Conservation (phyloP, 257 asterid species). For the Cruciata laevipes region DNA sequence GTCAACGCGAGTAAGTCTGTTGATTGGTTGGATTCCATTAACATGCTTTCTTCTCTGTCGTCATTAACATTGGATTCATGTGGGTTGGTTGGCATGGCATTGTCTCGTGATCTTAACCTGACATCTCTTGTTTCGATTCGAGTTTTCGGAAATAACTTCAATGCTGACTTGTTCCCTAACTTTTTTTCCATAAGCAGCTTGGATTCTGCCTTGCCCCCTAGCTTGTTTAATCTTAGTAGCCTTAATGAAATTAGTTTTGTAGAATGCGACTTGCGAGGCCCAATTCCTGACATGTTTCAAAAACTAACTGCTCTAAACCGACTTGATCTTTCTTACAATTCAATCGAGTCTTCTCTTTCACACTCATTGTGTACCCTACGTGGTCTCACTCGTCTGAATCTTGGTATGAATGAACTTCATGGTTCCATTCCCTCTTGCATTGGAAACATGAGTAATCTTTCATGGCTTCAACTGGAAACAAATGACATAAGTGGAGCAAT, state of each 20-base stretch:
- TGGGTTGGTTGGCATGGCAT: not conserved
- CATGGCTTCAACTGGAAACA: not conserved
- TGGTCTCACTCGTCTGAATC: no score
- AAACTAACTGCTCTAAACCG: no score
- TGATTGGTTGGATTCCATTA: constrained; percentile 17
- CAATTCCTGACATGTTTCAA: no score
- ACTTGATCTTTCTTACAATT: not conserved
- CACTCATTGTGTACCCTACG: not conserved
- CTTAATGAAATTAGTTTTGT: no score
- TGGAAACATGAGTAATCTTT: not conserved
- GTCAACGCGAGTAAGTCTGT: not conserved
- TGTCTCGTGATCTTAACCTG: no score
- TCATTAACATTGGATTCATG: not conserved
- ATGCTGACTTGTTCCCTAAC: no score
- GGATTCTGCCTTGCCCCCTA: not conserved
- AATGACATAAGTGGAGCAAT: not conserved
- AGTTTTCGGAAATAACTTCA: no score
- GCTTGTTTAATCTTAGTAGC: not conserved
- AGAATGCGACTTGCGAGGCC: no score
- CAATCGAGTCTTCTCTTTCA: not conserved
- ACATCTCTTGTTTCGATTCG: not conserved
- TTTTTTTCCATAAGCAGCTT: no score
- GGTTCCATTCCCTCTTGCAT: not conserved
- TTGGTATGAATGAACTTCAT: no score
- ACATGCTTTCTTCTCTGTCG: constrained; percentile 15